These are phyloP conservation scores for Stephanodiscus minutulus DNA, from an alignment of 108 stramenopile species.

Conservation along the genomic window DNA sequence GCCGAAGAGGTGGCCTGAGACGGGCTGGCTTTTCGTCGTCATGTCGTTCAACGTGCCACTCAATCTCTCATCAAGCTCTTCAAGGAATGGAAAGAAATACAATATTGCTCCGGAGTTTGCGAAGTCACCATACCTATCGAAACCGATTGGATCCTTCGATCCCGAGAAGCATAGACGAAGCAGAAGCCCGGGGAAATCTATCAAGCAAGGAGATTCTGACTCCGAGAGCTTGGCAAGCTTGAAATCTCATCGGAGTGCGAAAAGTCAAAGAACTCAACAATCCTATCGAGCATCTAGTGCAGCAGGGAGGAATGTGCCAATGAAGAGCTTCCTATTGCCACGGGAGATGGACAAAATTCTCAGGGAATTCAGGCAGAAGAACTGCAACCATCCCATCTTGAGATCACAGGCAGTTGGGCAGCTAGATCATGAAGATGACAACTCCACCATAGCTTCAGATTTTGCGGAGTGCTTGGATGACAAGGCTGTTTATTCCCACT, in stretches of 20 bases:
- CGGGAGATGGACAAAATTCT: slow-evolving; percentile 30
- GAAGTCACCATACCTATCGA: slow-evolving; percentile 30
- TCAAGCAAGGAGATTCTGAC: slow-evolving; percentile 24
- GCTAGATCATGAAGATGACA: slow-evolving; percentile 24
- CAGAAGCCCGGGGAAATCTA: slow-evolving; percentile 7
- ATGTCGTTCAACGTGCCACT: background rate
- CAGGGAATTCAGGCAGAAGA: slow-evolving; percentile 38
- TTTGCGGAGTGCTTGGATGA: slow-evolving; percentile 32
- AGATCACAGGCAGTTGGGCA: slow-evolving; percentile 13
- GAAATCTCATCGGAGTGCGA: slow-evolving; percentile 15
- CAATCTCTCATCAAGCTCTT: background rate
- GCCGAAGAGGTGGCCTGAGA: too few species aligned
- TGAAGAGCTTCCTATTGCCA: slow-evolving; percentile 37
- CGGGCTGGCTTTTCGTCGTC: too few species aligned
- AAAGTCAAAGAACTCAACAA: slow-evolving; percentile 22
- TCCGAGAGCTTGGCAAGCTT: slow-evolving; percentile 24
- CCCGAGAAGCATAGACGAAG: slow-evolving; percentile 9
- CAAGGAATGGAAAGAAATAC: slow-evolving; percentile 9
- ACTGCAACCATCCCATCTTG: slow-evolving; percentile 24
- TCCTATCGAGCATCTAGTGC: slow-evolving; percentile 16
- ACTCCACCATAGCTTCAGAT: slow-evolving; percentile 37
- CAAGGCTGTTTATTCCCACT: slow-evolving; percentile 33
- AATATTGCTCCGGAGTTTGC: slow-evolving; percentile 23
- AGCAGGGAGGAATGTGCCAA: slow-evolving; percentile 11
- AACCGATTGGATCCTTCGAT: slow-evolving; percentile 24